phyloP scores from a whole-genome alignment of 805 yeast genomes.

The Starmera caribaea region DNA sequence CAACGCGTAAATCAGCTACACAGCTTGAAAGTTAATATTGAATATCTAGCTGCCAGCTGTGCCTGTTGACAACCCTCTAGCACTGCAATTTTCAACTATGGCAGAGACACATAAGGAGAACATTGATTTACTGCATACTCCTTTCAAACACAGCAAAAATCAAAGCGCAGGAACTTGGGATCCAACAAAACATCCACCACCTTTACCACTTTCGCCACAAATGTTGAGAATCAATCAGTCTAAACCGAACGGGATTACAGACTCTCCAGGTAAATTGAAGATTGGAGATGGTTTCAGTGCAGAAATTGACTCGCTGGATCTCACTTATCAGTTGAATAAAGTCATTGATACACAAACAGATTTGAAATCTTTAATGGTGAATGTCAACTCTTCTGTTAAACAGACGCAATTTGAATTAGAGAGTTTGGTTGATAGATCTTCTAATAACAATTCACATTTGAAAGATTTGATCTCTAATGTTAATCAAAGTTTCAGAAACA shows the following conservation, averaged over 20 bases:
- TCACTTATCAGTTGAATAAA: conserved; percentile 17
- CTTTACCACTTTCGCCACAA: conserved; percentile 30
- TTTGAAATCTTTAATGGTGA: conserved; percentile 21
- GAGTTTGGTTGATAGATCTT: conserved; percentile 16
- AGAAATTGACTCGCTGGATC: conserved; percentile 9
- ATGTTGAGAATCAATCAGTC: conserved; percentile 19
- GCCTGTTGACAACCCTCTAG: not conserved
- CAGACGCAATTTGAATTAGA: conserved; percentile 19
- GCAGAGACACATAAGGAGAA: not conserved
- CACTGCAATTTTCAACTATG: not conserved
- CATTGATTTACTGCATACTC: not conserved
- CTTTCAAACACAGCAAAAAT: not conserved
- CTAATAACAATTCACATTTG: conserved; percentile 18
- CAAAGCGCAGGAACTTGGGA: conserved; percentile 12
- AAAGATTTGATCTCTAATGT: conserved; percentile 17
- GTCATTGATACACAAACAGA: conserved; percentile 19
- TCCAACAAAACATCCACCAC: conserved; percentile 30
- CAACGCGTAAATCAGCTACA: not conserved
- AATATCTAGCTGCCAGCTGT: not conserved
- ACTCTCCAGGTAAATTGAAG: conserved; percentile 15
- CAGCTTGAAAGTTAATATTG: not conserved
- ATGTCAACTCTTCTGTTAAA: conserved; percentile 17
- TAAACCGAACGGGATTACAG: conserved; percentile 5
- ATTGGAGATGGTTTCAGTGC: conserved; percentile 3
- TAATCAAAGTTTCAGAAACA: not conserved